Conservation (phyloP, 2,329 filamentous ascomycete genomes). For the Ophiostoma sp. region DNA sequence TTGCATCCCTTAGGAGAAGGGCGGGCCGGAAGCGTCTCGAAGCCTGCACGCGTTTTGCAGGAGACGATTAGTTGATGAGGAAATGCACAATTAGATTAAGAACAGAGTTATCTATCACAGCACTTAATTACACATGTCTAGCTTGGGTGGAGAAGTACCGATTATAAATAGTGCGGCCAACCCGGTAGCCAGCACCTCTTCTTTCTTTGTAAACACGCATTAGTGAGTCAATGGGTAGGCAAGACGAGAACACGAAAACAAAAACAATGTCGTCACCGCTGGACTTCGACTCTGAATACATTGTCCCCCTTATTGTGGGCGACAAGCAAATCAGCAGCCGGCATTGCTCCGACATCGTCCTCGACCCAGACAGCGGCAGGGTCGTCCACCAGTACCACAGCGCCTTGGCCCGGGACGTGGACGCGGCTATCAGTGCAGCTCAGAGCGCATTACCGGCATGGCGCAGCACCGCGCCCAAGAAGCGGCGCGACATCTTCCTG, state of each 20-base stretch:
- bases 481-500: constrained; percentile 64
- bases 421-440: constrained; percentile 42
- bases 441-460: constrained; percentile 65
- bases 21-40: too few relatives aligned
- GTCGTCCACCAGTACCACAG: constrained; percentile 31
- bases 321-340: background rate
- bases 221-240: background rate
- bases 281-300: background rate
- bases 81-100: background rate
- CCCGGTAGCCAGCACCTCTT: too few relatives aligned
- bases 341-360: constrained; percentile 25
- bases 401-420: constrained; percentile 31
- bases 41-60: too few relatives aligned
- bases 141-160: background rate
- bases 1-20: constrained; percentile 51
- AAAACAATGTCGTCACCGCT: background rate
- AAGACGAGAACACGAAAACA: background rate
- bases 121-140: background rate
- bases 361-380: constrained; percentile 32
- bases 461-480: constrained; percentile 55
- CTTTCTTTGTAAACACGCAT: too few relatives aligned
- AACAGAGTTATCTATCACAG: too few relatives aligned
- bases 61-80: background rate
- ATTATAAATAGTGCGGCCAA: background rate
- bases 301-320: constrained; percentile 13